These are phyloP conservation scores for Verticillium albo-atrum DNA, from an alignment of 2,329 filamentous ascomycete genomes.

Conservation along the genomic window DNA sequence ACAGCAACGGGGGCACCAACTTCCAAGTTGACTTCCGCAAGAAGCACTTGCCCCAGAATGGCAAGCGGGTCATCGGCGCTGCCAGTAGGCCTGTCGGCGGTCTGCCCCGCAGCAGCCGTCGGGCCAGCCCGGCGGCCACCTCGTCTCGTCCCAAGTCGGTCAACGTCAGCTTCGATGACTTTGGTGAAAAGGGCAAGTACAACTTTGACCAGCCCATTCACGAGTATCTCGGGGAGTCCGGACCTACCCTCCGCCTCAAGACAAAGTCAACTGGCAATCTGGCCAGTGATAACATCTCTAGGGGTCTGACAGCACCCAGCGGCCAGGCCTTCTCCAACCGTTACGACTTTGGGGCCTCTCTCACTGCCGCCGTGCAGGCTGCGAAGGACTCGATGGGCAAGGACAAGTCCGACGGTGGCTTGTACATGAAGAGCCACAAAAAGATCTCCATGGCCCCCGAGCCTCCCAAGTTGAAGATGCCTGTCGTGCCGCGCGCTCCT, in stretches of 20 bases:
- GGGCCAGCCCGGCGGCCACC: constrained; percentile 29
- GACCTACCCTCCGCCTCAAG: constrained; percentile 62
- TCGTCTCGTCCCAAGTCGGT: constrained; percentile 49
- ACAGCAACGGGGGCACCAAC: constrained; percentile 84
- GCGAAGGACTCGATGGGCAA: constrained; percentile 61
- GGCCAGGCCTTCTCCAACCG: constrained; percentile 82
- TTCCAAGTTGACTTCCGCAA: constrained; percentile 93
- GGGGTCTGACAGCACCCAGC: constrained; percentile 48
- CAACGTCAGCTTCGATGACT: constrained; percentile 64
- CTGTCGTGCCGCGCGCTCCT: constrained; percentile 10
- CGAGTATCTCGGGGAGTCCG: constrained; percentile 60
- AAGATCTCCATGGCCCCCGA: constrained; percentile 18
- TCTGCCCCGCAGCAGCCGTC: constrained; percentile 65
- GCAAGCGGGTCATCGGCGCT: constrained; percentile 49
- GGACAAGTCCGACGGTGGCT: constrained; percentile 41
- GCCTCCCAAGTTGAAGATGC: background rate
- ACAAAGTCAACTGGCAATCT: constrained; percentile 60
- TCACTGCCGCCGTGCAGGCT: constrained; percentile 74
- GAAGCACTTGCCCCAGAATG: constrained; percentile 61
- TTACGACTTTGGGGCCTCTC: constrained; percentile 93
- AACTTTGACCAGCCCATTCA: constrained; percentile 56
- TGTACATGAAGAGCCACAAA: constrained; percentile 52
- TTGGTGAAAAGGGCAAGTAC: constrained; percentile 49
- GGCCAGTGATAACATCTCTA: constrained; percentile 56
- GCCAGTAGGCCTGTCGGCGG: constrained; percentile 44